These are phyloP conservation scores for Fomitiporia mediterranea DNA, from an alignment of 1,284 basidiomycete genomes.

Conservation along the genomic window DNA sequence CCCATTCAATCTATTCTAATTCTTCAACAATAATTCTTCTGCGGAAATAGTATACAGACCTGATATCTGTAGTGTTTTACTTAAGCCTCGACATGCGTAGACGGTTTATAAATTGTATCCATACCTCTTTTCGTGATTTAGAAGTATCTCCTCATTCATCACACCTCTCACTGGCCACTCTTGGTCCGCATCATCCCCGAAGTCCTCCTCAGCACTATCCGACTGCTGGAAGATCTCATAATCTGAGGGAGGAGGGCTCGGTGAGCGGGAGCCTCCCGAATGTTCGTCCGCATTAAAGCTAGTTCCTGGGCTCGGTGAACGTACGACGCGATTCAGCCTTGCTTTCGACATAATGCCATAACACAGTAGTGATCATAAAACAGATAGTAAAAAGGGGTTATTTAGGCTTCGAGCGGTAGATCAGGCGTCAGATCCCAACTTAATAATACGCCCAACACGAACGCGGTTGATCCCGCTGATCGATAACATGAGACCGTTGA, in stretches of 20 bases:
- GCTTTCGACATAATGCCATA: too few species aligned
- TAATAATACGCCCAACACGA: too few species aligned
- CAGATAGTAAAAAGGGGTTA: too few species aligned
- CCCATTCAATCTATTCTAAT: conserved; percentile 13
- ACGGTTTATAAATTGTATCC: background rate
- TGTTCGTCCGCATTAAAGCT: background rate
- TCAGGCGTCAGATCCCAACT: too few species aligned
- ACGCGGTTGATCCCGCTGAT: too few species aligned
- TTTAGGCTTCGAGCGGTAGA: too few species aligned
- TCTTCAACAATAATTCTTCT: background rate
- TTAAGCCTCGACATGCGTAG: background rate
- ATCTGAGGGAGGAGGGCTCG: background rate
- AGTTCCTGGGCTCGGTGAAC: background rate
- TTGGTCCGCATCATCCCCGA: background rate
- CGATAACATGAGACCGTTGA: too few species aligned
- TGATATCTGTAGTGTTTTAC: background rate
- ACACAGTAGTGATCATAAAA: too few species aligned
- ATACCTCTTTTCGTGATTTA: background rate
- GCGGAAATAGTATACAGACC: background rate
- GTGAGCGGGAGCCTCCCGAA: background rate
- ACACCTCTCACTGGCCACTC: background rate
- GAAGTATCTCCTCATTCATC: background rate
- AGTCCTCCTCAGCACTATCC: background rate
- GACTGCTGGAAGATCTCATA: background rate
- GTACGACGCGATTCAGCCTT: background rate